These are phyloP conservation scores for Gonapodya sp. DNA, from an alignment of 192 early-diverging fungal species.

Conservation along the genomic window DNA sequence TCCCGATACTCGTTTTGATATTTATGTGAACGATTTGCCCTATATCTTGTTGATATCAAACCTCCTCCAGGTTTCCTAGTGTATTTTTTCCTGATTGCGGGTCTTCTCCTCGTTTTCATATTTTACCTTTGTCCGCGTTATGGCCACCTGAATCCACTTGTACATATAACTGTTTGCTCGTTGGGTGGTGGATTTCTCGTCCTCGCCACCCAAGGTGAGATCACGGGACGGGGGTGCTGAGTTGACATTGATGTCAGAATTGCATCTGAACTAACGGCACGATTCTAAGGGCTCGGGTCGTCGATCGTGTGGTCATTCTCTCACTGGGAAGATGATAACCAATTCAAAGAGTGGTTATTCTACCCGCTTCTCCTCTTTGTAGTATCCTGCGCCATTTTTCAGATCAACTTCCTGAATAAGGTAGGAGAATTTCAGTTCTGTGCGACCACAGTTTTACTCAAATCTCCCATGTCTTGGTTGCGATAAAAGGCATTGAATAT, in stretches of 20 bases:
- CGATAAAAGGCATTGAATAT: conserved; percentile 57
- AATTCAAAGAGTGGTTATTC: conserved; percentile 58
- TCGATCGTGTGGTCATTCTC: conserved; percentile 50
- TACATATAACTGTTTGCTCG: conserved; percentile 44
- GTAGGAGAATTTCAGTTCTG: no score
- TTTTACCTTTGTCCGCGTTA: conserved; percentile 47
- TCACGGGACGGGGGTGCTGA: not conserved
- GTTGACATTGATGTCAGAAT: conserved; percentile 4
- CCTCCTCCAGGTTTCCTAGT: conserved; percentile 30
- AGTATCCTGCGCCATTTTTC: conserved; percentile 32
- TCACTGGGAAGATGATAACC: conserved; percentile 31
- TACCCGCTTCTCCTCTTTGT: conserved; percentile 54
- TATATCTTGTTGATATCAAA: not conserved
- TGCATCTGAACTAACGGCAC: no score
- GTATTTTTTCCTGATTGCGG: conserved; percentile 36
- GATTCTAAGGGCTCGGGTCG: conserved; percentile 55
- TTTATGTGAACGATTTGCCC: no score
- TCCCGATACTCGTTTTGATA: not conserved
- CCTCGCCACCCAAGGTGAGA: conserved; percentile 43
- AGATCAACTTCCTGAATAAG: conserved; percentile 62
- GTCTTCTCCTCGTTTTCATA: conserved; percentile 29
- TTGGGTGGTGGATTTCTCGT: conserved; percentile 57
- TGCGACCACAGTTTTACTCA: not conserved
- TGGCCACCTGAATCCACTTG: conserved; percentile 44
- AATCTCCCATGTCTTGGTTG: no score